Percentiles rank a stretch among this genome's conserved stretches.
Evolutionary conservation across 306 rosid genomes (phyloP).

Genomic region (Vigna unguiculata): DNA sequence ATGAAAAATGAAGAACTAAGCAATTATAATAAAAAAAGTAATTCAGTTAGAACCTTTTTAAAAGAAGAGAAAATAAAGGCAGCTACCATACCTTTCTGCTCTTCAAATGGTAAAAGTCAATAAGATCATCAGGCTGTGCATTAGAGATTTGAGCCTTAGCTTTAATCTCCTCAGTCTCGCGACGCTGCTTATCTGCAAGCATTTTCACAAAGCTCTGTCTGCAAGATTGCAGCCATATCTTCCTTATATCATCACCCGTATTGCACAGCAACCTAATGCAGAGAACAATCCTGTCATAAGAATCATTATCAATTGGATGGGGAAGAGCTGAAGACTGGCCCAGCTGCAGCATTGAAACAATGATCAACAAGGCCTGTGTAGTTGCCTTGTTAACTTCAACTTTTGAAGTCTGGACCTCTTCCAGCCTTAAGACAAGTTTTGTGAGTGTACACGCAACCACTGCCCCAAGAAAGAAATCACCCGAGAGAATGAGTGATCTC

Average conservation of each 20-base stretch:
- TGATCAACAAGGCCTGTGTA: slow-evolving; percentile 72
- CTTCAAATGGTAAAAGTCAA: slow-evolving; percentile 97
- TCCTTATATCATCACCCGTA: slow-evolving; percentile 77
- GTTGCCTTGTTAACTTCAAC: slow-evolving; percentile 81
- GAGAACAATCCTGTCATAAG: slow-evolving; percentile 83
- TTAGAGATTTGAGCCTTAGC: slow-evolving; percentile 87
- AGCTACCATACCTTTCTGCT: slow-evolving; percentile 82
- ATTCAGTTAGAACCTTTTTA: not conserved
- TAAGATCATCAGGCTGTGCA: slow-evolving; percentile 98
- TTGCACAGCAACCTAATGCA: slow-evolving; percentile 83
- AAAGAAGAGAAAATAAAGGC: slow-evolving; percentile 31
- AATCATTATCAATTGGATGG: slow-evolving; percentile 92
- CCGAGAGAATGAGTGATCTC: slow-evolving; percentile 90
- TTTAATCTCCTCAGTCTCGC: slow-evolving; percentile 84
- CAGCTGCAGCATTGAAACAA: slow-evolving; percentile 91
- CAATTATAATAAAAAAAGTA: slow-evolving; percentile 17
- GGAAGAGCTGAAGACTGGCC: slow-evolving; percentile 87
- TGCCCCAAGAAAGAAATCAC: slow-evolving; percentile 95
- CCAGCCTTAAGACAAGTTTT: slow-evolving; percentile 87
- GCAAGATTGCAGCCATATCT: slow-evolving; percentile 90
- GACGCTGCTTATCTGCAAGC: slow-evolving; percentile 93
- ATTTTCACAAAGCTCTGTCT: slow-evolving; percentile 92
- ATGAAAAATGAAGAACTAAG: slow-evolving; percentile 30
- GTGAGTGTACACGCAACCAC: slow-evolving; percentile 88
- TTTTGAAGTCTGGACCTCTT: slow-evolving; percentile 90